These are phyloP conservation scores for Aspergillus sp. DNA, from an alignment of 2,329 filamentous ascomycete species.

Conservation along the genomic window DNA sequence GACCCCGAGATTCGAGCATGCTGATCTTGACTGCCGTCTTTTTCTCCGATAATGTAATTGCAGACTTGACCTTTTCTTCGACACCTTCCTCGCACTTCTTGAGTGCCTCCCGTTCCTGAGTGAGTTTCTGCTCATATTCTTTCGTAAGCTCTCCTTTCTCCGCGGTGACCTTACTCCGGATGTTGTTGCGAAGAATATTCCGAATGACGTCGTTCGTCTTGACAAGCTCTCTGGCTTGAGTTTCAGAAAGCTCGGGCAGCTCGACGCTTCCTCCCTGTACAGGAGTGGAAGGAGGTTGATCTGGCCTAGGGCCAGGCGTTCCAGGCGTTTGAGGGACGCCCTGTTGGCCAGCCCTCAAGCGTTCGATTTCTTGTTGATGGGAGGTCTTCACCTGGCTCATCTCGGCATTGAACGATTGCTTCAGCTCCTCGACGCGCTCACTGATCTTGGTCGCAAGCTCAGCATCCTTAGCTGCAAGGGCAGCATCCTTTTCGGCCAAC, in stretches of 20 bases:
- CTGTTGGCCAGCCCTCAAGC: conserved; percentile 45
- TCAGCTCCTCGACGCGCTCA: conserved; percentile 55
- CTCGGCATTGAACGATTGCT: conserved; percentile 68
- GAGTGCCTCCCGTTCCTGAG: conserved; percentile 39
- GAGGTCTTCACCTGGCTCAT: conserved; percentile 55
- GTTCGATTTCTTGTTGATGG: conserved; percentile 50
- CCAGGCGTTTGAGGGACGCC: conserved; percentile 17
- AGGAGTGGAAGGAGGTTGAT: conserved; percentile 27
- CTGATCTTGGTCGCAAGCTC: conserved; percentile 51
- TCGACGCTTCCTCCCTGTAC: conserved; percentile 28
- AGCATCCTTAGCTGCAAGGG: conserved; percentile 46
- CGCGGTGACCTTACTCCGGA: conserved; percentile 47
- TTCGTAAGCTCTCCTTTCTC: conserved; percentile 30
- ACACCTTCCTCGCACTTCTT: conserved; percentile 53
- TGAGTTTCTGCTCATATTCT: conserved; percentile 32
- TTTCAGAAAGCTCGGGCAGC: conserved; percentile 45
- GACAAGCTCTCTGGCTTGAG: conserved; percentile 51
- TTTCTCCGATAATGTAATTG: conserved; percentile 70
- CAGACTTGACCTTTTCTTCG: conserved; percentile 57
- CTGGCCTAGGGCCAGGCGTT: conserved; percentile 18
- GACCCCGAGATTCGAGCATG: conserved; percentile 70
- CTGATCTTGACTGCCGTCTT: conserved; percentile 72
- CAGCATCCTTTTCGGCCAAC: conserved; percentile 47
- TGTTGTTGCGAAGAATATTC: conserved; percentile 56
- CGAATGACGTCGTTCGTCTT: conserved; percentile 49